Conservation (phyloP, 176 grass and related monocot species). For the Hsuehochloa calcarea region DNA sequence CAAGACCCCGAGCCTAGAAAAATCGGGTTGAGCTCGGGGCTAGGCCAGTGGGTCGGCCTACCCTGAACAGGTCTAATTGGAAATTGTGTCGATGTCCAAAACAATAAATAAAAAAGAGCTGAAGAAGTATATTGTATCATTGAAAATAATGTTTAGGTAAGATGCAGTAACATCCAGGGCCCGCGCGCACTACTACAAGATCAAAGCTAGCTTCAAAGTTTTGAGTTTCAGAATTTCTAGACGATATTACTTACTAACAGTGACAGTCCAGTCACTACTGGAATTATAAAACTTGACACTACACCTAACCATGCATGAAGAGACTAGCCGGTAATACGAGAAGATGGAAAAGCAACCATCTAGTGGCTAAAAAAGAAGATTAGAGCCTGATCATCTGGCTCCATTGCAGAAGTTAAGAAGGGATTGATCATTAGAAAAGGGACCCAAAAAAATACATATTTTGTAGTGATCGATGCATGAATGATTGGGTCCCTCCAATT, state of each 20-base stretch:
- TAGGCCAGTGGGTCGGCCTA: too few relatives aligned
- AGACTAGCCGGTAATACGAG: neutral
- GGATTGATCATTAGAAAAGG: constrained; percentile 8
- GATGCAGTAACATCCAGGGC: neutral
- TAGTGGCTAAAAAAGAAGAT: neutral
- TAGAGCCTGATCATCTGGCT: neutral
- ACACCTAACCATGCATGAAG: neutral
- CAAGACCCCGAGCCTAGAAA: too few relatives aligned
- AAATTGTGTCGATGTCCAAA: rapidly evolving
- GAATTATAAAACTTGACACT: neutral
- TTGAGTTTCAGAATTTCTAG: neutral
- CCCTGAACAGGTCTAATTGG: too few relatives aligned
- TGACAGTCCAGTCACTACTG: neutral
- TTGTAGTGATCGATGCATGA: neutral
- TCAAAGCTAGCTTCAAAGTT: neutral
- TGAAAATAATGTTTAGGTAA: neutral
- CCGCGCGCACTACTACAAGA: neutral
- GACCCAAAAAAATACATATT: neutral
- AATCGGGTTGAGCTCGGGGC: too few relatives aligned
- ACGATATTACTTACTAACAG: neutral
- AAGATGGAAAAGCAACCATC: neutral
- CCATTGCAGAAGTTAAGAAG: neutral
- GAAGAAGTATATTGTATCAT: neutral
- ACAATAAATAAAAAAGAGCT: neutral
- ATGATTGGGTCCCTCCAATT: neutral